These are phyloP conservation scores for Ophiostoma montium DNA, from an alignment of 2,329 filamentous ascomycete genomes.

Conservation along the genomic window DNA sequence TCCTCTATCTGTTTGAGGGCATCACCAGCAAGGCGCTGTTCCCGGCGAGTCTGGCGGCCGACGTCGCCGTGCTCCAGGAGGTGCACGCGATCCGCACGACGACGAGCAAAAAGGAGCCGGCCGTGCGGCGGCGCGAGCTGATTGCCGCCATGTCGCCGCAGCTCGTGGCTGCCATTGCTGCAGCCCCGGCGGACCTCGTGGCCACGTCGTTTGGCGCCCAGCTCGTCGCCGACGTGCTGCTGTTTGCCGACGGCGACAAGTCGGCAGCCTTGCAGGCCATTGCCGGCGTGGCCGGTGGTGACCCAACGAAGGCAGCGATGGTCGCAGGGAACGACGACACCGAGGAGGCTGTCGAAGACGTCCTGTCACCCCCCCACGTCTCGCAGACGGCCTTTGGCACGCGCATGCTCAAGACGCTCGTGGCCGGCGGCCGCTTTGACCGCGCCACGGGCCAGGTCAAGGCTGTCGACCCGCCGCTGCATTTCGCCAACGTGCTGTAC, in stretches of 20 bases:
- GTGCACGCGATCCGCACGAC: constrained; percentile 63
- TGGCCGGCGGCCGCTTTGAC: constrained; percentile 81
- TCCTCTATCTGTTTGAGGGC: constrained; percentile 72
- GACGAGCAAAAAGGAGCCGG: constrained; percentile 87
- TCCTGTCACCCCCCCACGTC: constrained; percentile 39
- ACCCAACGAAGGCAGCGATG: constrained; percentile 30
- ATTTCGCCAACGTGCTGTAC: constrained; percentile 74
- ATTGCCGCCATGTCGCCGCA: constrained; percentile 58
- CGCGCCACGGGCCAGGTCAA: constrained; percentile 54
- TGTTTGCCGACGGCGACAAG: constrained; percentile 65
- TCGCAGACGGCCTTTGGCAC: constrained; percentile 50
- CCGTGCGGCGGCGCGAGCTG: constrained; percentile 61
- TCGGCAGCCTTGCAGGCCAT: constrained; percentile 56
- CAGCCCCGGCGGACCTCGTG: constrained; percentile 53
- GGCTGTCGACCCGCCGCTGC: constrained; percentile 58
- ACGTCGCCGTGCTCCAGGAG: constrained; percentile 60
- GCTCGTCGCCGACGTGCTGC: constrained; percentile 68
- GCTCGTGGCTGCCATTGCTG: constrained; percentile 58
- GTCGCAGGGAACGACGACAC: constrained; percentile 22
- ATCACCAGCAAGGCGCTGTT: constrained; percentile 44
- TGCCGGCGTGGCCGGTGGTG: constrained; percentile 48
- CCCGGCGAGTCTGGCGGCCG: constrained; percentile 45
- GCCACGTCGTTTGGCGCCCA: constrained; percentile 74
- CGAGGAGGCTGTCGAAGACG: constrained; percentile 12
- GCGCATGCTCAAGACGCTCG: constrained; percentile 80